These are phyloP conservation scores for Citrus unshiu DNA, from an alignment of 345 rosid genomes.

Conservation along the genomic window DNA sequence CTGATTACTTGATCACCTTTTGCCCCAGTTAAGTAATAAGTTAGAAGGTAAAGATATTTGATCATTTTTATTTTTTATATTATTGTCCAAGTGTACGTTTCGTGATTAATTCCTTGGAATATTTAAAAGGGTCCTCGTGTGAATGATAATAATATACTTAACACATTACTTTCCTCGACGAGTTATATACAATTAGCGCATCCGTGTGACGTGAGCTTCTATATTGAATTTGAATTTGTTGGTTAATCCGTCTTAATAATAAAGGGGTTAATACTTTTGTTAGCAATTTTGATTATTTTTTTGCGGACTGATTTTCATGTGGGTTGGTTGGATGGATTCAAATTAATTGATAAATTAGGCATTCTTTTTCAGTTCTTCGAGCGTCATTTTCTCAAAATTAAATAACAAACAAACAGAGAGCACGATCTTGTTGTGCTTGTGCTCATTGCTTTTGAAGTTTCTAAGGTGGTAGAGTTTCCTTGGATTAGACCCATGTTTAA, in stretches of 20 bases:
- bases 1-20: conserved; percentile 75
- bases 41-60: background rate
- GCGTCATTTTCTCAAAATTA: background rate
- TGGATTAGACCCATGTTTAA: background rate
- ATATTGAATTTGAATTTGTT: no score
- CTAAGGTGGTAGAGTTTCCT: background rate
- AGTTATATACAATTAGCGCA: background rate
- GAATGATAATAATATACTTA: no score
- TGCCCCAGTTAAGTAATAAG: conserved; percentile 33
- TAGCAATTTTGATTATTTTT: background rate
- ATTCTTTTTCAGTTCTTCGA: background rate
- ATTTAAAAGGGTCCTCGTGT: background rate
- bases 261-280: background rate
- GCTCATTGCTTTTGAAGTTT: background rate
- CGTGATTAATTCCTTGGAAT: background rate
- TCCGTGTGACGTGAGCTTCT: background rate
- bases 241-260: no score
- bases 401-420: background rate
- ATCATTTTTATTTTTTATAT: background rate
- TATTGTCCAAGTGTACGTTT: background rate
- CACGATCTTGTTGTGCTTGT: background rate
- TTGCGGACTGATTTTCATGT: background rate
- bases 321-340: background rate
- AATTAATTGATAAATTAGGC: background rate
- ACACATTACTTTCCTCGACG: background rate